A percentile compares a stretch with the other conserved stretches of the same genome.
Conservation (phyloP, 208 protist genomes). For the Angomonas desouzai region DNA sequence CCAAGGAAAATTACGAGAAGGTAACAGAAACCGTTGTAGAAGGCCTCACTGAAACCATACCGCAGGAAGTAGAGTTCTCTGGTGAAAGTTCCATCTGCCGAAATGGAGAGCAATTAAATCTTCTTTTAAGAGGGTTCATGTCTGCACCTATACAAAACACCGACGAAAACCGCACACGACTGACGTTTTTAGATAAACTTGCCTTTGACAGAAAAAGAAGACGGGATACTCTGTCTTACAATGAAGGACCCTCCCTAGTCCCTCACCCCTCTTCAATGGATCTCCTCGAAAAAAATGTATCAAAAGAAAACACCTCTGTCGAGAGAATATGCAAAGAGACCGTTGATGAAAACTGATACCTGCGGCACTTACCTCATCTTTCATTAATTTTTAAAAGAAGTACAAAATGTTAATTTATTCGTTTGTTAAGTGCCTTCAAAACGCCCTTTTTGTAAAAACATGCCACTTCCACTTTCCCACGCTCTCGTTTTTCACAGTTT, state of each 20-base stretch:
- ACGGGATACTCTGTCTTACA: conserved; percentile 9
- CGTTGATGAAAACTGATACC: too few species aligned
- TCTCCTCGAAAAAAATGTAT: conserved; percentile 18
- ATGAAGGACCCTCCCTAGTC: conserved; percentile 32
- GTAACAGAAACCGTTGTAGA: conserved; percentile 17
- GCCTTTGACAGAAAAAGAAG: conserved; percentile 51
- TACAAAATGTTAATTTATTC: too few species aligned
- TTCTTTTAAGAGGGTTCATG: conserved; percentile 54
- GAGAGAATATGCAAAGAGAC: conserved; percentile 5
- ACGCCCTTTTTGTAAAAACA: too few species aligned
- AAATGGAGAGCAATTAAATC: conserved; percentile 68
- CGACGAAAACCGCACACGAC: neutral
- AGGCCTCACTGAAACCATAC: conserved; percentile 37
- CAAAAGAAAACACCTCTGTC: neutral
- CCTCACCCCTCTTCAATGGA: conserved; percentile 16
- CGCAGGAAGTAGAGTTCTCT: conserved; percentile 55
- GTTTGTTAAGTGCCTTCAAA: too few species aligned
- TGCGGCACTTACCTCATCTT: too few species aligned
- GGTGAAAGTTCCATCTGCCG: conserved; percentile 55
- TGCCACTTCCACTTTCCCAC: too few species aligned
- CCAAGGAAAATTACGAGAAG: neutral
- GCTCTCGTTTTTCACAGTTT: conserved; percentile 4
- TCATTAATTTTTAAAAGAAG: too few species aligned
- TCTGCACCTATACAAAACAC: conserved; percentile 15
- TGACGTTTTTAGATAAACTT: conserved; percentile 11